Conservation (phyloP, 306 rosid species). For the Amphicarpaea edgeworthii region DNA sequence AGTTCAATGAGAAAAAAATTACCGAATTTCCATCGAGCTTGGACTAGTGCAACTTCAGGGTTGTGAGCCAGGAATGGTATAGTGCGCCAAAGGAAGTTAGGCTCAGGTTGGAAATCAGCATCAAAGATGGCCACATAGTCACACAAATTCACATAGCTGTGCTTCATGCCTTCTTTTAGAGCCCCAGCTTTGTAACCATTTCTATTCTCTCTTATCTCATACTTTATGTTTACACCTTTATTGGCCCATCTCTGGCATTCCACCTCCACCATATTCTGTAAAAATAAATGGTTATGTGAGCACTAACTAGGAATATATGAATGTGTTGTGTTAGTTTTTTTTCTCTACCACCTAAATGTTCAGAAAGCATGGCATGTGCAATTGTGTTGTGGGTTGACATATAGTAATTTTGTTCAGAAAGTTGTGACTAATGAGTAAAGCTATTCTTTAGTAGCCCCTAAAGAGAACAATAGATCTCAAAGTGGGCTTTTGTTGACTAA, state of each 20-base stretch:
- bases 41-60: slow-evolving; percentile 76
- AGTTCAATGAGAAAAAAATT: slow-evolving; percentile 33
- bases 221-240: slow-evolving; percentile 87
- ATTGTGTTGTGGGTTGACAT: neutral
- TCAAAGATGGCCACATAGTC: slow-evolving; percentile 89
- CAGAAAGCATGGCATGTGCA: neutral
- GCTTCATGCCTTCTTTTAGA: slow-evolving; percentile 91
- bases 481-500: slow-evolving; percentile 20
- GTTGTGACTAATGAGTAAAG: slow-evolving; percentile 1
- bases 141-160: slow-evolving; percentile 77
- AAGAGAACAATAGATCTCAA: neutral
- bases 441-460: neutral
- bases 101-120: slow-evolving; percentile 95
- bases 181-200: slow-evolving; percentile 96
- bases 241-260: slow-evolving; percentile 87
- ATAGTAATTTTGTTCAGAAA: neutral
- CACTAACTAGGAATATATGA: slow-evolving; percentile 2
- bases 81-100: slow-evolving; percentile 77
- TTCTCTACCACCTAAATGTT: neutral
- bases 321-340: slow-evolving; percentile 3
- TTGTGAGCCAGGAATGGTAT: slow-evolving; percentile 76
- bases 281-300: neutral
- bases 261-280: slow-evolving; percentile 71
- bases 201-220: slow-evolving; percentile 85
- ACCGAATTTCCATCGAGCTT: slow-evolving; percentile 97